Evolutionary conservation across 306 rosid species (phyloP), one percentile per base, ranked within the genome.

Genomic region (Trifolium subterraneum): DNA sequence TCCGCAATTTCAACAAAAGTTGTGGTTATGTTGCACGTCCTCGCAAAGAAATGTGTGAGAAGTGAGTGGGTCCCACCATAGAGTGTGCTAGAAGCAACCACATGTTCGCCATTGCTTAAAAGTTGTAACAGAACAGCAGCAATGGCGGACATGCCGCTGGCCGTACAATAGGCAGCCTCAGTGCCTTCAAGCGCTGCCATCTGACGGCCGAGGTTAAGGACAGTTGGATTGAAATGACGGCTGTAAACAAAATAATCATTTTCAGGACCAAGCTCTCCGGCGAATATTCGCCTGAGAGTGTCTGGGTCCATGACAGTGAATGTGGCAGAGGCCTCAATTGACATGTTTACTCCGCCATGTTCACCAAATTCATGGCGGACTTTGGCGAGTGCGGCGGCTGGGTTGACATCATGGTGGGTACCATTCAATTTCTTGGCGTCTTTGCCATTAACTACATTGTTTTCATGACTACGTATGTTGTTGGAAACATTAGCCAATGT

Each of bases 231-330:
- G 51, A 64, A 64, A 20, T 64, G 19, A 41, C 70, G 70, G 33
- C 70, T 64, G 31, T 64, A 94, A 83, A 94, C 74, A 82, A 81
- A 94, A 84, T 84, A 94, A 47, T 94, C 99, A 0, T 93, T 84
- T 14, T 94, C 97, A 0, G 97, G 88, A 1, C 99, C 97, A 0
- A 92, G 85, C 64, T 94, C 99, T 3, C 99, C 99, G 58, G 91
- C 0, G 76, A 94, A 94, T 92, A 94, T 87, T 20, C 91, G 88
- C 0, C 90, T 86, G 86, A 94, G 84, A n/a, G 96, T 88, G 36
- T 94, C 99, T 2, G 99, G 96, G 8, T 94, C 99, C 95, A 94
- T 92, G 42, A 94, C 99, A 3, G 99, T 94, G 88, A 92, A 94
- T 2, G 99, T 94, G 6, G 97, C 99, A 0, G 99, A 94, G 1